These are phyloP conservation scores for Lyophyllum shimeji DNA, from an alignment of 768 basidiomycete genomes.

Conservation along the genomic window DNA sequence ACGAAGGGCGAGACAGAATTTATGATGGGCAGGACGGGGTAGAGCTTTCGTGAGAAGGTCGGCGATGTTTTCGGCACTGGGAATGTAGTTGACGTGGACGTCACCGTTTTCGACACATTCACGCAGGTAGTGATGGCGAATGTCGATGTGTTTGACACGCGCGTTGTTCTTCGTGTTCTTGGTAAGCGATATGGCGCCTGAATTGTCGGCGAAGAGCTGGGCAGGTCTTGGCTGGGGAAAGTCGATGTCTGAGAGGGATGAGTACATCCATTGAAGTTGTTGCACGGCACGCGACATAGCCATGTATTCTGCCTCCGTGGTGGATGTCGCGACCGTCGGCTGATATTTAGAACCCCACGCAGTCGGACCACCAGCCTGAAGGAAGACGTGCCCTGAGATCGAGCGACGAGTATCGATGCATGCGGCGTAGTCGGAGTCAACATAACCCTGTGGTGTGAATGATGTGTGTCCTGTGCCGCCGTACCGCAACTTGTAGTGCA, in stretches of 20 bases:
- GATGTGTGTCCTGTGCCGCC: neutral
- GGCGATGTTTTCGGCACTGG: constrained; percentile 29
- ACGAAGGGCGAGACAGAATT: neutral
- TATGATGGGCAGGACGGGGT: neutral
- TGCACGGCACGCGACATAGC: constrained; percentile 24
- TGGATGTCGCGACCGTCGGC: constrained; percentile 21
- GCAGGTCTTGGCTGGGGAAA: constrained; percentile 14
- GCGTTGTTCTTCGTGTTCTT: constrained; percentile 21
- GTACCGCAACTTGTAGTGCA: neutral
- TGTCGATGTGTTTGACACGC: constrained; percentile 28
- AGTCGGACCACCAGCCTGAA: constrained; percentile 24
- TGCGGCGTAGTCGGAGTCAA: constrained; percentile 28
- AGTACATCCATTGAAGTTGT: constrained; percentile 33
- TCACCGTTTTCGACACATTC: constrained; percentile 12
- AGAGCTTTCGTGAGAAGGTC: constrained; percentile 40
- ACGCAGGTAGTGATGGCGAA: constrained; percentile 21
- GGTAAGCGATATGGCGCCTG: constrained; percentile 20
- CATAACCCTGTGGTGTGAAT: constrained; percentile 1
- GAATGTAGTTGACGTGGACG: constrained; percentile 20
- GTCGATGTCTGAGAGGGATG: constrained; percentile 24
- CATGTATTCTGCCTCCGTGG: constrained; percentile 25
- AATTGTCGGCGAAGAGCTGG: constrained; percentile 28
- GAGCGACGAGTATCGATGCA: constrained; percentile 21
- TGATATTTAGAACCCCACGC: constrained; percentile 32
- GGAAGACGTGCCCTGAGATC: constrained; percentile 27